Evolutionary conservation across 257 asterid genomes (phyloP), one percentile per base, ranked within the genome.

Genomic region (Scutellaria minor): DNA sequence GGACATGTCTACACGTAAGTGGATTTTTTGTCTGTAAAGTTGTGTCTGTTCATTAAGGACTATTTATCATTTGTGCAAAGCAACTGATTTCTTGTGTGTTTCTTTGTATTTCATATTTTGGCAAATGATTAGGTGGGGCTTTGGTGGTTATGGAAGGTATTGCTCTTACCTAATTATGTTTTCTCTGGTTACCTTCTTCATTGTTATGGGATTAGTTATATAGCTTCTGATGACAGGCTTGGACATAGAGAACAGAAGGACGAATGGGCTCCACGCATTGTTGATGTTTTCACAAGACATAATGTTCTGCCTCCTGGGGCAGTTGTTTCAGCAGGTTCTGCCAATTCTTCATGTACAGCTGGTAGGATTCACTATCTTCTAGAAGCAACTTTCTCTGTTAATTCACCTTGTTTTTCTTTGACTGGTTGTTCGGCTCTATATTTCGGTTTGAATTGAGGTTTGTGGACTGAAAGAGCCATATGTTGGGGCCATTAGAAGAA

Each of bases 201-300:
- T 65, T 48, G 27, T 77, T 52, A 52, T 63, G 76, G 70, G 40
- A 63, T 59, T 69, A 68, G 55, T 40, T 56, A 14, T 63, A 72
- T 77, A 5, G 69, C 57, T 80, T 68, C 71, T 76, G 68, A 56
- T 75, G 13, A 55, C 83, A 95, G 99, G 87, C 99, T 95, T 75
- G 99, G 99, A 14, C 99, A 90, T 73, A 82, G 97, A 82, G 99
- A 92, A 72, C 98, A 95, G 76, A 95, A 95, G 82, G 99, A 95
- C 14, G 98, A 95, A 80, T 95, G 83, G 82, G 42, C 72, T 66
- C 99, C 98, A 12, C 97, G 98, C 15, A 80, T 81, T 61, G 86
- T 92, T 70, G 99, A 95, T 39, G 90, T 87, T 73, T 95, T 95
- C 85, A 88, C 92, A 1, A 85, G 89, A 86, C 87, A 87, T 57